Conservation (phyloP, 2,329 filamentous ascomycete species). For the Aspergillaceae sp. region DNA sequence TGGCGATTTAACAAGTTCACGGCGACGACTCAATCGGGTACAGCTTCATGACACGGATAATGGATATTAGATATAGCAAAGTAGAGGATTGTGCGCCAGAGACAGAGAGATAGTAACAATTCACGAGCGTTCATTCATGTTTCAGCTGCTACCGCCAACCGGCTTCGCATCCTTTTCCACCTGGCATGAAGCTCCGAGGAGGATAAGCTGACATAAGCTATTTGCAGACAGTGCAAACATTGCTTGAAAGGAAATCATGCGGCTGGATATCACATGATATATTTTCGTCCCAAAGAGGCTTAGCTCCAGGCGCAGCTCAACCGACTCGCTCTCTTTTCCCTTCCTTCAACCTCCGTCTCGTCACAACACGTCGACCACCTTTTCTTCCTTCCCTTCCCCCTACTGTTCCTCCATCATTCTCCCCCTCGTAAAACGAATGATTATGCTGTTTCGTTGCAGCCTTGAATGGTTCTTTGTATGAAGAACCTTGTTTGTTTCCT, state of each 20-base stretch:
- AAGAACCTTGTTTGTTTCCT: constrained; percentile 11
- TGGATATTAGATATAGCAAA: too few species aligned
- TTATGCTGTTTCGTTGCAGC: constrained; percentile 26
- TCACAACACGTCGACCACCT: constrained; percentile 1
- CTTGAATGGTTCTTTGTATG: constrained; percentile 29
- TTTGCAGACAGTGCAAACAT: constrained; percentile 19
- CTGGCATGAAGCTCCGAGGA: constrained; percentile 19
- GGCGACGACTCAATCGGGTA: constrained; percentile 5
- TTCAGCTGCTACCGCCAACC: too few species aligned
- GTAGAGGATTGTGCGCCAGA: too few species aligned
- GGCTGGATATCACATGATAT: constrained; percentile 8
- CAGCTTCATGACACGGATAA: constrained; percentile 13
- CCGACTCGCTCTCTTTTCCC: background rate
- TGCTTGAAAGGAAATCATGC: constrained; percentile 1
- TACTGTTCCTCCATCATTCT: constrained; percentile 12
- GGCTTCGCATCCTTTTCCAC: constrained; percentile 14
- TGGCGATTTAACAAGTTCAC: constrained; percentile 26
- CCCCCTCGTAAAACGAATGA: constrained; percentile 34
- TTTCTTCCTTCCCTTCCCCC: constrained; percentile 6
- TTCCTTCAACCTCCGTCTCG: constrained; percentile 3
- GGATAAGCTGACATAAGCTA: constrained; percentile 18
- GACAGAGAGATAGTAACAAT: background rate
- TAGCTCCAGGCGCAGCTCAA: constrained; percentile 3
- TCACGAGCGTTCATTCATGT: background rate
- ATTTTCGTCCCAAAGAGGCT: constrained; percentile 8